Conservation (phyloP, 2,329 filamentous ascomycete genomes). For the Trichoderma endophyticum region DNA sequence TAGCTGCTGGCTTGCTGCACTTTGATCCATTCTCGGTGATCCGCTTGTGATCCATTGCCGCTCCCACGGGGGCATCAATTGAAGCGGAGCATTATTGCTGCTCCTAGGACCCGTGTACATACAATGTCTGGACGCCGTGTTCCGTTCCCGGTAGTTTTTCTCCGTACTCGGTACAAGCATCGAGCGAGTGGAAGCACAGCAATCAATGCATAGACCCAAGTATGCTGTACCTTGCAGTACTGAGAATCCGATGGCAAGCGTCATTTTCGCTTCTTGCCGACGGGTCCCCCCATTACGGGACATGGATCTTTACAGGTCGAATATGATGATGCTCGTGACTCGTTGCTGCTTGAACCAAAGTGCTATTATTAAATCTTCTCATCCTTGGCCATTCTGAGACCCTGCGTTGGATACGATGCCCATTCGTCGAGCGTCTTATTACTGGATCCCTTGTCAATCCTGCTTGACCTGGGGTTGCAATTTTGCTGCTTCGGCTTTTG, state of each 20-base stretch:
- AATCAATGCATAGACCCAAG: neutral
- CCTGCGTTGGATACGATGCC: neutral
- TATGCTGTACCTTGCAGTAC: neutral
- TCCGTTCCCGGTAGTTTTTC: neutral
- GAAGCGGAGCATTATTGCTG: neutral
- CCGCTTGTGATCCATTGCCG: neutral
- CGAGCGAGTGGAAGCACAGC: neutral
- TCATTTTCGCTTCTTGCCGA: conserved; percentile 13
- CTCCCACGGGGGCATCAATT: neutral
- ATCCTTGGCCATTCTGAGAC: neutral
- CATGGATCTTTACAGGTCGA: neutral
- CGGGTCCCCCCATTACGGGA: neutral
- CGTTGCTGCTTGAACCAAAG: neutral
- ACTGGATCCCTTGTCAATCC: neutral
- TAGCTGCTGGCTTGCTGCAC: neutral
- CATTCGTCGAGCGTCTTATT: neutral
- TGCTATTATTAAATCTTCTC: conserved; percentile 10
- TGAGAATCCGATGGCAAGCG: neutral
- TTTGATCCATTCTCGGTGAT: neutral
- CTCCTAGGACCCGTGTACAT: neutral
- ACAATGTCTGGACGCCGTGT: neutral
- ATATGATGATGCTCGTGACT: conserved; percentile 1
- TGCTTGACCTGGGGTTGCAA: neutral
- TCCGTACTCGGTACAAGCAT: neutral
- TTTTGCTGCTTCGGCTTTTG: neutral